Base-by-base conservation (phyloP, 768 basidiomycete species). In the Rhodotorula paludigena region DNA sequence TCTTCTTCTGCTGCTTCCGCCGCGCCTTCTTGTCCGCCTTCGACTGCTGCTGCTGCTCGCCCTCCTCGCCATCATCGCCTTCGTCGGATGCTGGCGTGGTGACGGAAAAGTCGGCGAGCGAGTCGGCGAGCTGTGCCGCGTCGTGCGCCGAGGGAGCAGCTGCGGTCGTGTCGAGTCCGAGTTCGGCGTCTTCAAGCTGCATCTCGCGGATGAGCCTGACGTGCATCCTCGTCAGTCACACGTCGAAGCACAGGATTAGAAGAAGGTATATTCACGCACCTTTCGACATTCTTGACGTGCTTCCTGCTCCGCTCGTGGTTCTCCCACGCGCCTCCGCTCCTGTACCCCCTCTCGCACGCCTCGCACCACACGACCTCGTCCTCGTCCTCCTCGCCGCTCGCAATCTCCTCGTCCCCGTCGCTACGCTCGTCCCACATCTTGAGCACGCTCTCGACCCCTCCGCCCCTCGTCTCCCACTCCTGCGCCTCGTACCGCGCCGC, bases 261-360 rank as follows among this genome's bases (percentile, higher is more conserved):
- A 41, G 45, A 33, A 32, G 16, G 52, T 3, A 36, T 14, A 21
- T 21, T 11, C 6, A 76, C 81, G 57, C 62, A 81, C 80, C 81
- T 82, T 75, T 90, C 89, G 20, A 98, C 85, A 69, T 92, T 89
- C 78, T 88, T 90, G 76, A 89, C 76, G 75, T 99, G 96, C 78
- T 92, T 96, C 79, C 89, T 89, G 78, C 92, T 96, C 71, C 92
- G 82, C 78, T 98, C 96, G 71, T 98, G 96, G 77, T 92, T 97
- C 73, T 87, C 82, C 93, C 93, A 99, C 9, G 92, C 90, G 0
- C 90, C 89, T 74, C 97, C 92, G 71, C 87, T 92, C 75, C 87
- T 81, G 77, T 97, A 98, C 1, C 83, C 82, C 80, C 96, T 97
- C 36, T 84, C 82, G 74, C 96, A 99, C 14, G 87, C 93, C n/a